Conservation (phyloP, 148 eudicot genomes). For the Simmondsia chinensis region DNA sequence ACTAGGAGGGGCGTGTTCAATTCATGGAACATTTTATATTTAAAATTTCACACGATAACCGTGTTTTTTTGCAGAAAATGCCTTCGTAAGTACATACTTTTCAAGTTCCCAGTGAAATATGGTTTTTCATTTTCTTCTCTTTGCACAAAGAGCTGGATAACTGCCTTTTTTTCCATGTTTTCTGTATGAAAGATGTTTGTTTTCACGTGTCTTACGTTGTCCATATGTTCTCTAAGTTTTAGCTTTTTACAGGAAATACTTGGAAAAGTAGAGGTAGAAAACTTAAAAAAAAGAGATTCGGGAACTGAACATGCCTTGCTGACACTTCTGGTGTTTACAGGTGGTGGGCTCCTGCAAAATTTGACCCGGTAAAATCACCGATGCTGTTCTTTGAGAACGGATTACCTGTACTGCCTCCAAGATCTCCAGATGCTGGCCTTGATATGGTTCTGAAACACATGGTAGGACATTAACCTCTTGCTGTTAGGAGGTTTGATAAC, state of each 20-base stretch:
- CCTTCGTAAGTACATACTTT: no score
- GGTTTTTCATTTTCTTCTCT: neutral
- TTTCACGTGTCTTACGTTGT: neutral
- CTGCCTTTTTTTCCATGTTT: neutral
- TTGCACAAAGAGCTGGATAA: neutral
- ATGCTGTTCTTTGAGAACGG: conserved; percentile 85
- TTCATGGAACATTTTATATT: no score
- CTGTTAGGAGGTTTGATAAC: no score
- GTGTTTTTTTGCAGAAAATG: no score
- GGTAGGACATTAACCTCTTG: conserved; percentile 32
- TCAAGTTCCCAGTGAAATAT: no score
- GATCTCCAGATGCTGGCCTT: conserved; percentile 65
- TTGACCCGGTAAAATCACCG: conserved; percentile 86
- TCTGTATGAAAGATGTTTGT: conserved; percentile 2
- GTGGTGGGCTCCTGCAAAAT: conserved; percentile 99
- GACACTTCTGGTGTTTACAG: conserved; percentile 29
- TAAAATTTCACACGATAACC: no score
- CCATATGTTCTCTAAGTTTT: no score
- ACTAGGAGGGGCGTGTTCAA: no score
- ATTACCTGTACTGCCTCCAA: conserved; percentile 53
- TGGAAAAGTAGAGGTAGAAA: neutral
- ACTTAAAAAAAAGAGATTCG: neutral
- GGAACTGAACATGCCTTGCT: no score
- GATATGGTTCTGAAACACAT: conserved; percentile 62
- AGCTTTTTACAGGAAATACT: no score